Evolutionary conservation across 768 basidiomycete species (phyloP), one percentile per base, ranked within the genome.

Genomic region (Kockovaella imperatae): DNA sequence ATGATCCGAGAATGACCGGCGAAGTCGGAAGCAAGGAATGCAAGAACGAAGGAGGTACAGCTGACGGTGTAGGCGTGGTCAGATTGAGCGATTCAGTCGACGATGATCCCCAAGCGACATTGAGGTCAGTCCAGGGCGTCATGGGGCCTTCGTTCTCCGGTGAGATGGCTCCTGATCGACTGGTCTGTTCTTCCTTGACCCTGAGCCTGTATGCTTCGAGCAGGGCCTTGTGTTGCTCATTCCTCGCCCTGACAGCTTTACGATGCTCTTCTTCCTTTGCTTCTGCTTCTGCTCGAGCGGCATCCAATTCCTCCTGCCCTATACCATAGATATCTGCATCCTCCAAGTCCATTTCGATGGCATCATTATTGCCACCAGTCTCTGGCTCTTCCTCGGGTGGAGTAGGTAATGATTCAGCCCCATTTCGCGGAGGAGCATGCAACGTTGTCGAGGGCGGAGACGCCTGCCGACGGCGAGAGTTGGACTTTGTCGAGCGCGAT

Each of bases 281-380:
- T 31, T 66, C 59, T 10, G 64, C 64, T 38, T 62, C 60, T 0
- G 49, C 50, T 42, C 47, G 29, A 7, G 64, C 64, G 5, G 25
- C 31, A 35, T 66, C 64, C 8, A 66, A 28, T 30, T 66, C 64
- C 10, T 45, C 64, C 2, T 60, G 56, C 2, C 64, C 64, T 31
- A 66, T 56, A 7, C 57, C 58, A 24, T 60, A 60, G n/a, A 39
- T 45, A 35, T 54, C 56, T 4, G 49, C 47, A 25, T 32, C 45
- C 2, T 41, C 32, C 14, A 15, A 42, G 15, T 32, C 44, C 5
- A 20, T 42, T 6, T 56, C 56, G 3, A 41, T 44, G 7, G 15
- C 21, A n/a, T 28, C 20, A 5, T 5, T 15, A 29, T 30, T 40
- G 6, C 5, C 20, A 43, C 39, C 39, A 10, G 10, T 38, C 31